Base-by-base conservation (phyloP, 2,329 filamentous ascomycete genomes). In the Metarhizium rileyi region DNA sequence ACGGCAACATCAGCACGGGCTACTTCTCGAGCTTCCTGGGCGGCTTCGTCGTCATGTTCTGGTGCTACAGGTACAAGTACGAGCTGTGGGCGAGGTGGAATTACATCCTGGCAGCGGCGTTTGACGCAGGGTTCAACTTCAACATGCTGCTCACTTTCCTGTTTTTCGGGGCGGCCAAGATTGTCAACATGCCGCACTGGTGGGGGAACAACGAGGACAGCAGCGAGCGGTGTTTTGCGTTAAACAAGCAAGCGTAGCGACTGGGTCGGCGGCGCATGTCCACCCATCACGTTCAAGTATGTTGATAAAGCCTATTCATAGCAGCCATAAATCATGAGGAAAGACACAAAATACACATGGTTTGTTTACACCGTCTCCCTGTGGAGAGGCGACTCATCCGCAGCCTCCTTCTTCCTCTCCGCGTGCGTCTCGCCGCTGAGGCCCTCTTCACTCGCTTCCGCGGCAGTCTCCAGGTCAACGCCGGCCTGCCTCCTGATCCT, bases 121-220 rank as follows among this genome's bases (percentile, higher is more conserved):
- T 81, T 55, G 79, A 83, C 60, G 77, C 78, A 0, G 79, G 77
- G 0, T 83, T 80, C 59, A 83, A 83, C 59, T 65, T 82, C 20
- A 80, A 80, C 53, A 72, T 81, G 71, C 55, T 83, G 52, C 64
- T 82, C 18, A 74, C 81, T n/a, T 83, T 82, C 59, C 59, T 82
- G 51, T 76, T 74, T 52, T 80, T 82, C 55, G 75, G 77, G 1
- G 72, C 74, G 6, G 77, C 71, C 1, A 80, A 76, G 65, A 68
- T 77, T 28, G 63, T 81, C 7, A 67, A 63, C 16, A 82, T 82
- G 78, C 77, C 78, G n/a, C 60, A 78, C 52, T 83, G 80, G 80
- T 83, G 78, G 77, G 79, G 79, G 0, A 83, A 83, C 56, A 74
- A 80, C 55, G 69, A 63, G 26, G 64, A 69, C 18, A 77, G 66